Percentiles rank a stretch among this genome's conserved stretches.
Evolutionary conservation across 768 basidiomycete species (phyloP).

Genomic region (Serendipita sp.): DNA sequence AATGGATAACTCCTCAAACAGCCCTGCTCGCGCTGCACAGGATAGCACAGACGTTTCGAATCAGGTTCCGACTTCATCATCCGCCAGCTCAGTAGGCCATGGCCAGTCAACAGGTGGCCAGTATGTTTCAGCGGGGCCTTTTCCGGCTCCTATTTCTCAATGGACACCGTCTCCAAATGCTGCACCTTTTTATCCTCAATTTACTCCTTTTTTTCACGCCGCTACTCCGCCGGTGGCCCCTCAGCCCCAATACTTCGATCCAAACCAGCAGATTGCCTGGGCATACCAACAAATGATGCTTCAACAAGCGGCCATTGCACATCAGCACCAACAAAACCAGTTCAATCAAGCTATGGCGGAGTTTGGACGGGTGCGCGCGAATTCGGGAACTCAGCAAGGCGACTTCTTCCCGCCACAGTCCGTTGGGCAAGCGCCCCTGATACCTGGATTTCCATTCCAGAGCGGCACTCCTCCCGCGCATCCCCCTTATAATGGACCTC

Average conservation of each 20-base stretch:
- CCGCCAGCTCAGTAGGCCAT: conserved; percentile 4
- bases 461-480: conserved; percentile 15
- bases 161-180: conserved; percentile 11
- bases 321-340: conserved; percentile 11
- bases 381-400: background rate
- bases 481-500: background rate
- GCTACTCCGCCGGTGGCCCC: conserved; percentile 3
- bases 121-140: background rate
- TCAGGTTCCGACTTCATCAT: background rate
- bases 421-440: background rate
- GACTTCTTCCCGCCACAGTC: background rate
- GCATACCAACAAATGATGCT: conserved; percentile 11
- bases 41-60: background rate
- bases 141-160: background rate
- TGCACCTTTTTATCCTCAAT: conserved; percentile 10
- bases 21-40: background rate
- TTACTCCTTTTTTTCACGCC: conserved; percentile 9
- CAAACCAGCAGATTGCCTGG: conserved; percentile 7
- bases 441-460: conserved; percentile 55
- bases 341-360: conserved; percentile 6
- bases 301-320: conserved; percentile 7
- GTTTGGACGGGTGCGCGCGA: background rate
- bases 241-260: conserved; percentile 9
- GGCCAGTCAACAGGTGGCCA: background rate
- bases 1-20: background rate